Conservation (phyloP, 352 stramenopile species). For the Globisporangium irregulare region DNA sequence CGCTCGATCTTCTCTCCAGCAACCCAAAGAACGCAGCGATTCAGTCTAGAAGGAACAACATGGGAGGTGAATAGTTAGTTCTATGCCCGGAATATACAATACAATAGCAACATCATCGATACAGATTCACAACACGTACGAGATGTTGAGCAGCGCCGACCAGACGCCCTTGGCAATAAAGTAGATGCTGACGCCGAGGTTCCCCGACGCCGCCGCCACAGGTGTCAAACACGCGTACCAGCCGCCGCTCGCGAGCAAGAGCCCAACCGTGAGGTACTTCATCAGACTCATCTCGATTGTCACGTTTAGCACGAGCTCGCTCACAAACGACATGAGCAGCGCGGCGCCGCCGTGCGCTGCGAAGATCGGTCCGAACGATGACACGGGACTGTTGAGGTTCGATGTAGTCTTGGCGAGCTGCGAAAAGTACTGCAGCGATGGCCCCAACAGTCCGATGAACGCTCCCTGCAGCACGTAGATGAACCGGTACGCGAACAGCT, state of each 20-base stretch:
- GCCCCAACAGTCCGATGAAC: slow-evolving; percentile 67
- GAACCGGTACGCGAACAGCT: slow-evolving; percentile 58
- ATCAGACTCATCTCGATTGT: slow-evolving; percentile 65
- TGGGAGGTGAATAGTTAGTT: no score
- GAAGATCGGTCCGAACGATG: slow-evolving; percentile 72
- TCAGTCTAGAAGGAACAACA: slow-evolving; percentile 20
- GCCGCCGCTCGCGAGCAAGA: slow-evolving; percentile 50
- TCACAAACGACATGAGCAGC: slow-evolving; percentile 78
- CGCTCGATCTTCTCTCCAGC: slow-evolving; percentile 62
- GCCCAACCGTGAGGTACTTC: slow-evolving; percentile 63
- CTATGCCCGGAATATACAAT: not conserved
- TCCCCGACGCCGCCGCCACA: slow-evolving; percentile 56
- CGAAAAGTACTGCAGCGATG: slow-evolving; percentile 66
- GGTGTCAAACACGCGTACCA: slow-evolving; percentile 70
- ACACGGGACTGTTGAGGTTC: slow-evolving; percentile 45
- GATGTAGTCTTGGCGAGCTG: slow-evolving; percentile 36
- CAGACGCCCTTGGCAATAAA: slow-evolving; percentile 78
- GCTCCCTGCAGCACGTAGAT: slow-evolving; percentile 69
- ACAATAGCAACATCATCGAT: not conserved
- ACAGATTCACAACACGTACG: slow-evolving; percentile 29
- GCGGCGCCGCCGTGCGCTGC: slow-evolving; percentile 64
- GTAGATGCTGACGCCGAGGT: slow-evolving; percentile 59
- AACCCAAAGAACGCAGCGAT: slow-evolving; percentile 68
- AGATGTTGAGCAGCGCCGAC: slow-evolving; percentile 75
- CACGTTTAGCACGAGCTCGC: slow-evolving; percentile 67